Percentiles rank a stretch among this genome's conserved stretches.
Conservation (phyloP, 2,329 filamentous ascomycete species). For the Pseudogymnoascus sp. region DNA sequence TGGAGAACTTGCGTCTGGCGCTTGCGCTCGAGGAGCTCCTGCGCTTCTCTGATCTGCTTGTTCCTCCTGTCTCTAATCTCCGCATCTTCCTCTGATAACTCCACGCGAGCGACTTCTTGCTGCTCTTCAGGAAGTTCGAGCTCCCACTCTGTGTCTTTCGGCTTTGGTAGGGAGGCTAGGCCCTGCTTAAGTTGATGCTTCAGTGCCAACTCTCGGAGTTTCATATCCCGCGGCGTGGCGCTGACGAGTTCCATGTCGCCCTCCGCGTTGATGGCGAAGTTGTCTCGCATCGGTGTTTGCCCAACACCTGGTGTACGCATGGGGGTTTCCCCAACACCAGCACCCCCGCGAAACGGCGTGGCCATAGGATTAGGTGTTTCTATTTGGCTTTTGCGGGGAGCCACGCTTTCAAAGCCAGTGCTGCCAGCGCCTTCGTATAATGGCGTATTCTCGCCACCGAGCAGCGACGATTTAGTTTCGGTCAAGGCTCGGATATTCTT, state of each 20-base stretch:
- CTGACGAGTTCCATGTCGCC: conserved; percentile 57
- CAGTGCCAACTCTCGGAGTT: conserved; percentile 58
- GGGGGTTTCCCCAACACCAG: conserved; percentile 59
- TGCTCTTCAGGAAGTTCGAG: conserved; percentile 83
- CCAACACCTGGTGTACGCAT: conserved; percentile 53
- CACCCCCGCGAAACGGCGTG: conserved; percentile 65
- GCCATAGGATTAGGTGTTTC: conserved; percentile 95
- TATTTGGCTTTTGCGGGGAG: conserved; percentile 69
- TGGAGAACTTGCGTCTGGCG: conserved; percentile 90
- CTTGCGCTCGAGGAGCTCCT: conserved; percentile 62
- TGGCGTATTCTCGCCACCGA: conserved; percentile 90
- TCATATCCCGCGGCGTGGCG: conserved; percentile 70
- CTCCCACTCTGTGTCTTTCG: conserved; percentile 91
- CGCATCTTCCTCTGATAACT: conserved; percentile 48
- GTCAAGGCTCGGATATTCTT: conserved; percentile 86
- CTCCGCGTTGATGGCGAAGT: conserved; percentile 70
- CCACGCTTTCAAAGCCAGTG: conserved; percentile 79
- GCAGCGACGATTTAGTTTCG: conserved; percentile 83
- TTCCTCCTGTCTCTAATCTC: conserved; percentile 76
- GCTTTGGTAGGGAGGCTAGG: conserved; percentile 78
- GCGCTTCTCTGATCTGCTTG: conserved; percentile 61
- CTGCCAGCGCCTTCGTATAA: conserved; percentile 73
- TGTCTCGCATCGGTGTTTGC: conserved; percentile 79
- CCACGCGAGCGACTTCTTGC: conserved; percentile 45
- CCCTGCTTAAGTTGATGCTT: conserved; percentile 61